Base-by-base conservation (phyloP, 306 rosid genomes). In the Fagus crenata region DNA sequence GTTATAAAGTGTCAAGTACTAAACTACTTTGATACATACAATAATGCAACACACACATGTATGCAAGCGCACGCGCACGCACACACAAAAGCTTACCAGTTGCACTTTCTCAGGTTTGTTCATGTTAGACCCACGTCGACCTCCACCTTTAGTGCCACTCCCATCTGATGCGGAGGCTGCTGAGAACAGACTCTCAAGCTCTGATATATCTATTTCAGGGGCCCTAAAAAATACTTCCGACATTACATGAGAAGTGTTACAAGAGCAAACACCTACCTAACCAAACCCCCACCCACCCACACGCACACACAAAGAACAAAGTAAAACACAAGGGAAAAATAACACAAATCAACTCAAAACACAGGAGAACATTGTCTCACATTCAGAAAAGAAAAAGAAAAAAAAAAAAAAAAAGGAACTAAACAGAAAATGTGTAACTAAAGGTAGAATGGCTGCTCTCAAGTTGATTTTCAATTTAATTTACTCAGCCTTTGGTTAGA, bases 121-220 rank as follows among this genome's bases (percentile, higher is more conserved):
- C 74, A 95, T 86, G 87, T 85, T 90, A 69, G 98, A 72, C 84
- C 96, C 97, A 69, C 97, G 97, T 60, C 98, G 90, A 67, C 76
- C 90, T 82, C 85, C 98, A 85, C 85, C 87, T 85, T 80, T 95
- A 79, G 78, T 70, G 76, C 72, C 83, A 72, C 78, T 84, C 49
- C 83, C 89, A 82, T 95, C 98, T 77, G 98, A 82, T 76, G 87
- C 85, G 82, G 97, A 82, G 69, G 98, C 91, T 63, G 97, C 97
- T 75, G 98, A 92, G 89, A 95, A 95, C 71, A 95, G 89, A 81
- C 84, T 92, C 89, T 95, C 96, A 72, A 95, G 98, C 86, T 95
- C 98, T 74, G 98, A 85, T 82, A 92, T 90, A 87, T 95, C 98
- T 78, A 95, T 95, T 85, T 95, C 97, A 68, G 97, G 97, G 75